Evolutionary conservation across 345 rosid genomes (phyloP).

Genomic region (Eutrema heterophyllum): DNA sequence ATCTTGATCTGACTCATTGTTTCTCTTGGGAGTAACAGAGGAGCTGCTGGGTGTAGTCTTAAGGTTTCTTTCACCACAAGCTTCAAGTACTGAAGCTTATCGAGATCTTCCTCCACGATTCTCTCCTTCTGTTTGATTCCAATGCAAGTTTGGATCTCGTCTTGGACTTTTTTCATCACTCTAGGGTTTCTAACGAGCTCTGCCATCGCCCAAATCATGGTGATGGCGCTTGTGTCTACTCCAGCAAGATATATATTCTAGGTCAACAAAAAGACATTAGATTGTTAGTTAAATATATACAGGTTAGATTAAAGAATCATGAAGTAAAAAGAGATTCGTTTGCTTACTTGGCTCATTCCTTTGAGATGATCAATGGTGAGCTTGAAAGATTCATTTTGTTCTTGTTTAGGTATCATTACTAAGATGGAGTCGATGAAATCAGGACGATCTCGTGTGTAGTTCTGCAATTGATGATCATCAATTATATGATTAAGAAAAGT

Average conservation of each 20-base stretch:
- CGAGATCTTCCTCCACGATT: slow-evolving; percentile 36
- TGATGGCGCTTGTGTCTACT: slow-evolving; percentile 21
- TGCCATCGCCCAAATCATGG: slow-evolving; percentile 23
- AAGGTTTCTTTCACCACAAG: slow-evolving; percentile 41
- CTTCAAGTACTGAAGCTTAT: slow-evolving; percentile 40
- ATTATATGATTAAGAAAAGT: background rate
- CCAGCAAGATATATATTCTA: slow-evolving; percentile 23
- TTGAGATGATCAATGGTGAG: slow-evolving; percentile 22
- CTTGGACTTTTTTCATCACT: too few relatives aligned
- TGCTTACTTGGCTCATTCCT: slow-evolving; percentile 13
- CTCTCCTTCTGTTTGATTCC: slow-evolving; percentile 18
- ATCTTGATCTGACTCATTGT: slow-evolving; percentile 34
- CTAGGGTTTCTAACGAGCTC: slow-evolving; percentile 11
- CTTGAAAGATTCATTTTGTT: background rate
- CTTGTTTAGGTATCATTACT: background rate
- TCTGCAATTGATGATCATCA: background rate
- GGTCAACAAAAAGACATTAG: background rate
- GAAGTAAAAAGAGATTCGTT: background rate
- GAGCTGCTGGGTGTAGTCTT: slow-evolving; percentile 42
- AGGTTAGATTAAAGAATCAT: background rate
- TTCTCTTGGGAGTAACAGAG: slow-evolving; percentile 47
- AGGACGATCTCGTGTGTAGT: slow-evolving; percentile 1
- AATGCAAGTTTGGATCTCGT: slow-evolving; percentile 10
- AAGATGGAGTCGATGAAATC: slow-evolving; percentile 15
- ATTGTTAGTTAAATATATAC: background rate